Conservation (phyloP, 2,329 filamentous ascomycete genomes). For the Talaromyces sp. region DNA sequence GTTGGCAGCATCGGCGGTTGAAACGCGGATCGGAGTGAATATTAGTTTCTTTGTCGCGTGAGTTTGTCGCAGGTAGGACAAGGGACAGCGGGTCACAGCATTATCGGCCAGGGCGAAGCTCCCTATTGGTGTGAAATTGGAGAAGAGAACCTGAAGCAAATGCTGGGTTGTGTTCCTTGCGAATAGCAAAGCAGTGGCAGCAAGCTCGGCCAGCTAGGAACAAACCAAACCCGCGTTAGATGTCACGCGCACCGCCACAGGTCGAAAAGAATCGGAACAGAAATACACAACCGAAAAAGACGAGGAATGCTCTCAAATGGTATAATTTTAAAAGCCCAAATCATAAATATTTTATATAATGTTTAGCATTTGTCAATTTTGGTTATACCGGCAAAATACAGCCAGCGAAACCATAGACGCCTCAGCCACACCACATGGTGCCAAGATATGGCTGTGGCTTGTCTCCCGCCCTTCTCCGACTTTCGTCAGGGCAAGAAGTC, state of each 20-base stretch:
- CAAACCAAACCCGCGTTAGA: slow-evolving; percentile 3
- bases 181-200: neutral
- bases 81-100: neutral
- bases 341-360: neutral
- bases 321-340: accelerated
- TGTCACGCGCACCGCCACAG: slow-evolving; percentile 11
- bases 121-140: neutral
- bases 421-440: slow-evolving; percentile 9
- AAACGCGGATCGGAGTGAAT: neutral
- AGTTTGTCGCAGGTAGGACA: neutral
- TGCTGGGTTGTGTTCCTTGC: neutral
- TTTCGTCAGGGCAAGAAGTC: neutral
- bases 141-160: neutral
- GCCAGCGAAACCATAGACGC: neutral
- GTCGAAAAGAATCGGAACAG: neutral
- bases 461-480: slow-evolving; percentile 1
- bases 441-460: slow-evolving; percentile 11
- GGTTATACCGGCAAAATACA: neutral
- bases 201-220: slow-evolving; percentile 1
- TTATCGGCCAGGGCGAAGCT: neutral
- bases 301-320: neutral
- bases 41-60: neutral
- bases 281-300: neutral
- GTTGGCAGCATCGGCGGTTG: neutral
- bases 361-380: neutral